Percentiles rank a stretch among this genome's conserved stretches.
phyloP scores from a whole-genome alignment of 1,284 basidiomycete genomes.

The Wallemia mellicola region DNA sequence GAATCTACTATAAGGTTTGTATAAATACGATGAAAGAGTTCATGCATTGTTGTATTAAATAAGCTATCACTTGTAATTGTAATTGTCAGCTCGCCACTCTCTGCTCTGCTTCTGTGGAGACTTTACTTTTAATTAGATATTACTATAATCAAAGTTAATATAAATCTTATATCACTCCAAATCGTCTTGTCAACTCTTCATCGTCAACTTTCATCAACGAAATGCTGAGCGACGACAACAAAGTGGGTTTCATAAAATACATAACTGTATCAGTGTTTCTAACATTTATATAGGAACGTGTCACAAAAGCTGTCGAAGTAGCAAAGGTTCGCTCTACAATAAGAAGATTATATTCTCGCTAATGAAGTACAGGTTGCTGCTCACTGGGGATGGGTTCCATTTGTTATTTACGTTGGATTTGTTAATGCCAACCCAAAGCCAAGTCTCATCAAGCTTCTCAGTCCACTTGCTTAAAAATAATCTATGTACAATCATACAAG shows the following conservation, averaged over 20 bases:
- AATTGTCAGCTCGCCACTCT: no score
- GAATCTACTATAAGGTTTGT: not conserved
- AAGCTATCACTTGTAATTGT: not conserved
- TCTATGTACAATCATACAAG: not conserved
- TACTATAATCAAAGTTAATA: no score
- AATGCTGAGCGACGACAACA: not conserved
- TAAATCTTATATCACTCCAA: no score
- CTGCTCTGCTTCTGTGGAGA: no score
- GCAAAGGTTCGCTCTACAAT: constrained; percentile 31
- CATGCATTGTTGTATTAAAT: not conserved
- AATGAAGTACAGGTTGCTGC: constrained; percentile 32
- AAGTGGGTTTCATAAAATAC: not conserved
- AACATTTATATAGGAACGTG: constrained; percentile 28
- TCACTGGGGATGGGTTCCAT: constrained; percentile 75
- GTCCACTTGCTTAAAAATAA: not conserved
- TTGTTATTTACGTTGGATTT: constrained; percentile 78
- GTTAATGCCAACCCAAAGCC: constrained; percentile 14
- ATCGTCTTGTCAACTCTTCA: not conserved
- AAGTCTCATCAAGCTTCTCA: not conserved
- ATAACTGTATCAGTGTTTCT: not conserved
- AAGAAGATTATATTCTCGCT: not conserved
- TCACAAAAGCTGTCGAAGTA: constrained; percentile 42
- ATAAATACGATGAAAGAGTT: no score
- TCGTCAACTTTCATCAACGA: not conserved
- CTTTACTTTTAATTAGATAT: no score